Evolutionary conservation across 75 land plant genomes (phyloP).

Genomic region (Selaginella moellendorffii): DNA sequence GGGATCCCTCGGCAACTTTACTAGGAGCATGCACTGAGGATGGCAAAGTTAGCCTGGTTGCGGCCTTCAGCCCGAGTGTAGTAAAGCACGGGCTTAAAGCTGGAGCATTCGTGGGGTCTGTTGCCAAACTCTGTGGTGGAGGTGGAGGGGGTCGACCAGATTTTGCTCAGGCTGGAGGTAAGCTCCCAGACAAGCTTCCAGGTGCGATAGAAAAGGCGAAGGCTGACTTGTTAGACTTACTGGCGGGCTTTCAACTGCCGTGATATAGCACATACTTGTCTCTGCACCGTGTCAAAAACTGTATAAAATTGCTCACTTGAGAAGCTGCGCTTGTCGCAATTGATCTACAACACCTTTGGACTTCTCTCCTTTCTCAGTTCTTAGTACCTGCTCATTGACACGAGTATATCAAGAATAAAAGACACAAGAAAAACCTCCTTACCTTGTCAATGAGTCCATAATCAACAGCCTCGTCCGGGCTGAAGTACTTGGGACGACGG

Average conservation of each 20-base stretch:
- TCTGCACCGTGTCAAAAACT: too few relatives aligned
- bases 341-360: too few relatives aligned
- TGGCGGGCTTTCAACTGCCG: not conserved
- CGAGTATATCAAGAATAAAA: too few relatives aligned
- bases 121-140: constrained; percentile 85
- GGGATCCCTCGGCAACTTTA: constrained; percentile 73
- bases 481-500: constrained; percentile 82
- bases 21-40: constrained; percentile 65
- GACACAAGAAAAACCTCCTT: not conserved
- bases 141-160: constrained; percentile 94
- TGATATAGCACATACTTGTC: too few relatives aligned
- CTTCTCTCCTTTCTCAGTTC: too few relatives aligned
- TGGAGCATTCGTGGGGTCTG: constrained; percentile 69
- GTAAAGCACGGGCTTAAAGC: constrained; percentile 59
- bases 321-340: too few relatives aligned
- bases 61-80: constrained; percentile 65
- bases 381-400: too few relatives aligned
- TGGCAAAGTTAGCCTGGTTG: constrained; percentile 75
- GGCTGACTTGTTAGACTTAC: constrained; percentile 20
- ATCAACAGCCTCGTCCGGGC: constrained; percentile 80
- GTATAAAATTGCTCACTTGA: too few relatives aligned
- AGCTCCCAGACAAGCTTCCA: constrained; percentile 57
- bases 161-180: constrained; percentile 97
- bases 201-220: constrained; percentile 57
- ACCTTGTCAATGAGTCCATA: constrained; percentile 98